Percentiles rank a stretch among this genome's conserved stretches.
These are phyloP conservation scores for Porphyrellus cyaneotinctus DNA, from an alignment of 768 basidiomycete genomes.

Conservation along the genomic window DNA sequence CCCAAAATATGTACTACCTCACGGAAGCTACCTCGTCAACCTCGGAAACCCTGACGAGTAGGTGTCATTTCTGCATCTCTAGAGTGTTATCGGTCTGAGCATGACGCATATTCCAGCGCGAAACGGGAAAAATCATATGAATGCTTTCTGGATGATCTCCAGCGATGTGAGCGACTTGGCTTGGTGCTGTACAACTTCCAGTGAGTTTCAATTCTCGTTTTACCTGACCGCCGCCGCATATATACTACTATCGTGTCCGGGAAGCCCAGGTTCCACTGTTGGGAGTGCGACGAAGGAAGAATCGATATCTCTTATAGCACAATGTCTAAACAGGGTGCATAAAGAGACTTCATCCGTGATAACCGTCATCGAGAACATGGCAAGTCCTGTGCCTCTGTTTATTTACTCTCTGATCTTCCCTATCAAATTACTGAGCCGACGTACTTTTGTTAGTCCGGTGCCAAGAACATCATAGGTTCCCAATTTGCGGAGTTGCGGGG, in stretches of 20 bases:
- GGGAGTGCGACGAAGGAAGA: slow-evolving; percentile 58
- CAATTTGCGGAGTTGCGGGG: slow-evolving; percentile 60
- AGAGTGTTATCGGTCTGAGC: not conserved
- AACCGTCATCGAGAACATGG: slow-evolving; percentile 84
- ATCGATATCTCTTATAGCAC: slow-evolving; percentile 61
- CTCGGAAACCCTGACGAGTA: slow-evolving; percentile 76
- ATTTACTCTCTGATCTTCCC: not conserved
- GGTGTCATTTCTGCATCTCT: slow-evolving; percentile 23
- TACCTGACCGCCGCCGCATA: not conserved
- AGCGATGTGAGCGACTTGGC: slow-evolving; percentile 72
- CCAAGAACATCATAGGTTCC: slow-evolving; percentile 74
- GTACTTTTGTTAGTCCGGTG: slow-evolving; percentile 53
- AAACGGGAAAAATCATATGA: slow-evolving; percentile 69
- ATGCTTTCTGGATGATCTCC: slow-evolving; percentile 81
- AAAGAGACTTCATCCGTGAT: slow-evolving; percentile 52
- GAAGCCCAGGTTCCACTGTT: slow-evolving; percentile 80
- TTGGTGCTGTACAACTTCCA: slow-evolving; percentile 80
- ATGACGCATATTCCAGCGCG: slow-evolving; percentile 33
- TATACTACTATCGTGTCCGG: slow-evolving; percentile 1
- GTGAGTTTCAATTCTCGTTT: slow-evolving; percentile 40
- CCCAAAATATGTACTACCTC: slow-evolving; percentile 64
- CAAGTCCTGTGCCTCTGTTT: slow-evolving; percentile 11
- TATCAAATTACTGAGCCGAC: not conserved
- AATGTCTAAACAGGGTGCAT: slow-evolving; percentile 73
- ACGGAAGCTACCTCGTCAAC: slow-evolving; percentile 84